Evolutionary conservation across 2,329 filamentous ascomycete species (phyloP).

Genomic region (Dactylella cylindrospora): DNA sequence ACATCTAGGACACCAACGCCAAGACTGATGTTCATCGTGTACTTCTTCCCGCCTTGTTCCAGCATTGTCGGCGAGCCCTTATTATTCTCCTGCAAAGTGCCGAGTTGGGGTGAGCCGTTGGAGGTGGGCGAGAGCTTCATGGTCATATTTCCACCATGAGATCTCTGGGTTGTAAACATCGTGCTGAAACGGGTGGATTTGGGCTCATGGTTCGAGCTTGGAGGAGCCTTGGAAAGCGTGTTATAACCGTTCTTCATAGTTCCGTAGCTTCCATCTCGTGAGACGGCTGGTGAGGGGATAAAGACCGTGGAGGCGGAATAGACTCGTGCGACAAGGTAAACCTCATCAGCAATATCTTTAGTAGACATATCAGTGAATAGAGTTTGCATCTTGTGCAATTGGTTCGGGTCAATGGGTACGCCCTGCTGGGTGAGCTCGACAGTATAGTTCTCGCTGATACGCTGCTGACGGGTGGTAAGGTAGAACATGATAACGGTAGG

Average conservation of each 20-base stretch:
- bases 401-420: slow-evolving; percentile 65
- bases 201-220: slow-evolving; percentile 12
- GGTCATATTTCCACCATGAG: background rate
- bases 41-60: slow-evolving; percentile 25
- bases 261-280: slow-evolving; percentile 37
- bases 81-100: slow-evolving; percentile 24
- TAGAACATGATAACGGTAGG: slow-evolving; percentile 75
- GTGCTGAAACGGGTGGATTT: slow-evolving; percentile 32
- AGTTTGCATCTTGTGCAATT: slow-evolving; percentile 72
- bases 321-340: slow-evolving; percentile 83
- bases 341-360: slow-evolving; percentile 70
- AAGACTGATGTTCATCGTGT: slow-evolving; percentile 44
- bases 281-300: slow-evolving; percentile 54
- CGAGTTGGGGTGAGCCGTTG: slow-evolving; percentile 38
- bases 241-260: slow-evolving; percentile 37
- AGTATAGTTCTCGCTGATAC: slow-evolving; percentile 79
- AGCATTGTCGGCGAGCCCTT: slow-evolving; percentile 33
- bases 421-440: slow-evolving; percentile 76
- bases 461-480: slow-evolving; percentile 69
- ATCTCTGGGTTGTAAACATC: slow-evolving; percentile 38
- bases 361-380: slow-evolving; percentile 84
- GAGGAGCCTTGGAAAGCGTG: slow-evolving; percentile 18
- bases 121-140: slow-evolving; percentile 6
- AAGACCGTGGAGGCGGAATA: slow-evolving; percentile 56
- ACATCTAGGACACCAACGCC: slow-evolving; percentile 49